phyloP scores from a whole-genome alignment of 257 asterid species.

The Vinca minor region DNA sequence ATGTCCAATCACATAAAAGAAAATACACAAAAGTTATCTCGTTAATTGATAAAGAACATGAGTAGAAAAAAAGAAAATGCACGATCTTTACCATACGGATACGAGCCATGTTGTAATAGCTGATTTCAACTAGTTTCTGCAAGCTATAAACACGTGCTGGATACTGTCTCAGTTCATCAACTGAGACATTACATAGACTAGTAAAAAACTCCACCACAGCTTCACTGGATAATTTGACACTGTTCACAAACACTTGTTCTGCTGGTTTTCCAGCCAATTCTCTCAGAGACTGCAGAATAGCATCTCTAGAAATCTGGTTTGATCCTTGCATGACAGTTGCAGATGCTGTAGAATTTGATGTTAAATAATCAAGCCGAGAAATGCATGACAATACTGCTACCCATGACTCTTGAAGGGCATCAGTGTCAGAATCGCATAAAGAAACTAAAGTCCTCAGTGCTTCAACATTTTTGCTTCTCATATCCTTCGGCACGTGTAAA shows the following conservation, averaged over 20 bases:
- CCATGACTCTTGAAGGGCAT: slow-evolving; percentile 97
- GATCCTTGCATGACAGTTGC: slow-evolving; percentile 97
- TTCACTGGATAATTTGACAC: slow-evolving; percentile 94
- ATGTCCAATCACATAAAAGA: neutral
- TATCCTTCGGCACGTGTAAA: slow-evolving; percentile 94
- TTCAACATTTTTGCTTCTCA: slow-evolving; percentile 92
- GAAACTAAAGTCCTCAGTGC: slow-evolving; percentile 82
- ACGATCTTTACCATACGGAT: slow-evolving; percentile 80
- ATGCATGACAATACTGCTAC: slow-evolving; percentile 85
- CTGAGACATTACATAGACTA: slow-evolving; percentile 90
- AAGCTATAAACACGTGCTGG: slow-evolving; percentile 97
- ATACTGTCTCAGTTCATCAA: slow-evolving; percentile 85
- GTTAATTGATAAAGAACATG: neutral
- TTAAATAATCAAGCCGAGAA: slow-evolving; percentile 91
- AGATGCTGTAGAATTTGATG: slow-evolving; percentile 83
- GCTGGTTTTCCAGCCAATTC: slow-evolving; percentile 93
- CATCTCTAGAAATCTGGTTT: slow-evolving; percentile 93
- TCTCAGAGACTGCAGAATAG: slow-evolving; percentile 74
- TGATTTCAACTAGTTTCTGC: slow-evolving; percentile 97
- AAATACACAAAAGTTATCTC: neutral
- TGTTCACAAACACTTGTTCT: slow-evolving; percentile 84
- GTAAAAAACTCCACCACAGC: slow-evolving; percentile 93
- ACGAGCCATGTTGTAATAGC: slow-evolving; percentile 98
- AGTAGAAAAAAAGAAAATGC: neutral
- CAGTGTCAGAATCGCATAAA: slow-evolving; percentile 79